phyloP scores from a whole-genome alignment of 805 yeast genomes.

The Metschnikowia anglica region DNA sequence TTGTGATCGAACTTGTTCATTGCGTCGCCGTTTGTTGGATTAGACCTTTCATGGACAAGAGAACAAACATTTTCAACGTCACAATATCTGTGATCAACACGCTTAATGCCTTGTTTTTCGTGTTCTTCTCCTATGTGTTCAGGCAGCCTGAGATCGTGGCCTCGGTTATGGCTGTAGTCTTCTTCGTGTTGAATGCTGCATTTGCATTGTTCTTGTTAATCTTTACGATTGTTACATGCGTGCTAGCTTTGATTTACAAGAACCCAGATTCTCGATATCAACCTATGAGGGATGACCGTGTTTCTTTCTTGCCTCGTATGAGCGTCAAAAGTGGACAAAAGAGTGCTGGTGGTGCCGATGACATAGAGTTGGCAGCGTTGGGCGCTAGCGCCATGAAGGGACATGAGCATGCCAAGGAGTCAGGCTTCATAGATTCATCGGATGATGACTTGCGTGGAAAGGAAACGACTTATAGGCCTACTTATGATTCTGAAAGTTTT shows the following conservation, averaged over 20 bases:
- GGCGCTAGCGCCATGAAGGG: slow-evolving; percentile 71
- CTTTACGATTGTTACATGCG: slow-evolving; percentile 85
- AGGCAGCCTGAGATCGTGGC: slow-evolving; percentile 84
- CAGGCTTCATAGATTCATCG: slow-evolving; percentile 31
- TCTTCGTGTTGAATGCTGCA: slow-evolving; percentile 85
- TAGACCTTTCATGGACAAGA: slow-evolving; percentile 91
- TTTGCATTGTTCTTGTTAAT: slow-evolving; percentile 79
- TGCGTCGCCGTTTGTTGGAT: slow-evolving; percentile 62
- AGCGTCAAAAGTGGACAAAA: slow-evolving; percentile 32
- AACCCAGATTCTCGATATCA: slow-evolving; percentile 95
- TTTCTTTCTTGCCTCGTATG: slow-evolving; percentile 81
- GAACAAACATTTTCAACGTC: slow-evolving; percentile 92
- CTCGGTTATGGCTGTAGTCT: slow-evolving; percentile 86
- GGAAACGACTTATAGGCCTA: slow-evolving; percentile 12
- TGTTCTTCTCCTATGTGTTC: slow-evolving; percentile 85
- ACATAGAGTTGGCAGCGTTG: slow-evolving; percentile 67
- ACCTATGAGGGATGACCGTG: slow-evolving; percentile 96
- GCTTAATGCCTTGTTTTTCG: slow-evolving; percentile 79
- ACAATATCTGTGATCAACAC: slow-evolving; percentile 76
- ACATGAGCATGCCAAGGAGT: slow-evolving; percentile 42
- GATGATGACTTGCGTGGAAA: slow-evolving; percentile 26
- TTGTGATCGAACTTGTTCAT: slow-evolving; percentile 72
- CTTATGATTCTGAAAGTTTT: slow-evolving; percentile 15
- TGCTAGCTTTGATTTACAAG: slow-evolving; percentile 77
- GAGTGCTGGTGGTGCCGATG: slow-evolving; percentile 35